These are phyloP conservation scores for Fomes fomentarius DNA, from an alignment of 1,284 basidiomycete species.

Conservation along the genomic window DNA sequence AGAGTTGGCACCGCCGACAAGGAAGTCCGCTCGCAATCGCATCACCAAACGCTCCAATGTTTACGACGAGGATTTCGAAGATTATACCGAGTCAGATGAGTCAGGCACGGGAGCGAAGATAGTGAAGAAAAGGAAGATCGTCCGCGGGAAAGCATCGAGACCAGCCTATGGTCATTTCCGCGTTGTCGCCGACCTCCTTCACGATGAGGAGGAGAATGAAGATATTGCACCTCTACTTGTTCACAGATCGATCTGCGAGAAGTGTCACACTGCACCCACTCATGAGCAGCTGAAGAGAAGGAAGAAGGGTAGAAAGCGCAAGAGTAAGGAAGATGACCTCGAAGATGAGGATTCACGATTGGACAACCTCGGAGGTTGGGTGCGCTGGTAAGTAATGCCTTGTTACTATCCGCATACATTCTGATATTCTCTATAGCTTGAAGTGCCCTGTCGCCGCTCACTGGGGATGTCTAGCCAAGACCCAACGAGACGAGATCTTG, in stretches of 20 bases:
- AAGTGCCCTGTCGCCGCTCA: conserved; percentile 80
- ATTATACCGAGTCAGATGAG: conserved; percentile 32
- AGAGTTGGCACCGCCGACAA: conserved; percentile 12
- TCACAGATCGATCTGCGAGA: conserved; percentile 72
- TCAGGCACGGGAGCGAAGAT: conserved; percentile 26
- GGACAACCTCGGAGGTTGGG: conserved; percentile 77
- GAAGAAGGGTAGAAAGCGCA: conserved; percentile 43
- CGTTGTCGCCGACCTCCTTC: conserved; percentile 55
- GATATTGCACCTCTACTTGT: conserved; percentile 54
- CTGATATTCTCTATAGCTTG: conserved; percentile 45
- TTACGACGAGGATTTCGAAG: conserved; percentile 36
- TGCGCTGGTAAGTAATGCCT: conserved; percentile 67
- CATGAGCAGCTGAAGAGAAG: conserved; percentile 46
- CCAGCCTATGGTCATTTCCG: conserved; percentile 74
- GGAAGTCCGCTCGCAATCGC: conserved; percentile 31
- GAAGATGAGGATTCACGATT: conserved; percentile 61
- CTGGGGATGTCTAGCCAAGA: conserved; percentile 75
- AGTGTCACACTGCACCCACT: conserved; percentile 63
- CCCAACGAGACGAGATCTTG: conserved; percentile 74
- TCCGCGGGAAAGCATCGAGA: conserved; percentile 46
- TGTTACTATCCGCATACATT: background rate
- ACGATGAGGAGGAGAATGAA: conserved; percentile 61
- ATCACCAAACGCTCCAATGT: conserved; percentile 30
- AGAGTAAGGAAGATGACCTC: conserved; percentile 45
- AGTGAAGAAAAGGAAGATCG: conserved; percentile 38